These are phyloP conservation scores for Asterochloris sp. DNA, from an alignment of 139 green algal species.

Conservation along the genomic window DNA sequence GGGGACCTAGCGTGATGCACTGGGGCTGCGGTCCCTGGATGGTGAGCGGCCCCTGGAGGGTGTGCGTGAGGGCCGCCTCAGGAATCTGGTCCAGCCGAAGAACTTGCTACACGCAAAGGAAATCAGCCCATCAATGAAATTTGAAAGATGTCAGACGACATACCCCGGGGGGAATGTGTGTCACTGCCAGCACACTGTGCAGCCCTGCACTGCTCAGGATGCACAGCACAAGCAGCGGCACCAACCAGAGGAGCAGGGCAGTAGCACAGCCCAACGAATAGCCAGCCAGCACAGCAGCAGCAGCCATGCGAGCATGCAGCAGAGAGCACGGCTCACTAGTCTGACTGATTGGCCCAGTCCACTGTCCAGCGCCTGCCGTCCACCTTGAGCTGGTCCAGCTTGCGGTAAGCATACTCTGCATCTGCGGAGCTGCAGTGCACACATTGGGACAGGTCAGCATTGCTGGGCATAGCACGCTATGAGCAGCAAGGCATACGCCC, in stretches of 20 bases:
- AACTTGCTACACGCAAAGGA: too few species aligned
- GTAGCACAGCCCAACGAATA: background rate
- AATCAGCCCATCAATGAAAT: too few species aligned
- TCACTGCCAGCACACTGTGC: background rate
- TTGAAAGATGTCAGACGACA: too few species aligned
- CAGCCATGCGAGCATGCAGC: background rate
- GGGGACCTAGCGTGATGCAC: too few species aligned
- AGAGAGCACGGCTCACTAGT: background rate
- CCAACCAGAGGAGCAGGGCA: background rate
- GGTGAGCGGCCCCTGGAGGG: too few species aligned
- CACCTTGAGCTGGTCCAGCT: slow-evolving; percentile 4
- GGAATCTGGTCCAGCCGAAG: too few species aligned
- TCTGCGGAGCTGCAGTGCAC: background rate
- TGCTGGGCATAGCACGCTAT: too few species aligned
- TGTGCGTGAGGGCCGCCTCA: too few species aligned
- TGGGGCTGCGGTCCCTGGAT: too few species aligned
- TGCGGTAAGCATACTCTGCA: slow-evolving; percentile 5
- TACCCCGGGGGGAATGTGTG: too few species aligned
- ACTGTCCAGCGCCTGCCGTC: slow-evolving; percentile 10
- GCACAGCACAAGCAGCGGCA: background rate
- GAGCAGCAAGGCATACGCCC: background rate
- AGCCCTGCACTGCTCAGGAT: background rate
- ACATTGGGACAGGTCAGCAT: background rate
- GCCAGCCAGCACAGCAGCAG: background rate
- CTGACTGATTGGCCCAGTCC: background rate